These are phyloP conservation scores for Cyphellophora attinorum DNA, from an alignment of 2,329 filamentous ascomycete species.

Conservation along the genomic window DNA sequence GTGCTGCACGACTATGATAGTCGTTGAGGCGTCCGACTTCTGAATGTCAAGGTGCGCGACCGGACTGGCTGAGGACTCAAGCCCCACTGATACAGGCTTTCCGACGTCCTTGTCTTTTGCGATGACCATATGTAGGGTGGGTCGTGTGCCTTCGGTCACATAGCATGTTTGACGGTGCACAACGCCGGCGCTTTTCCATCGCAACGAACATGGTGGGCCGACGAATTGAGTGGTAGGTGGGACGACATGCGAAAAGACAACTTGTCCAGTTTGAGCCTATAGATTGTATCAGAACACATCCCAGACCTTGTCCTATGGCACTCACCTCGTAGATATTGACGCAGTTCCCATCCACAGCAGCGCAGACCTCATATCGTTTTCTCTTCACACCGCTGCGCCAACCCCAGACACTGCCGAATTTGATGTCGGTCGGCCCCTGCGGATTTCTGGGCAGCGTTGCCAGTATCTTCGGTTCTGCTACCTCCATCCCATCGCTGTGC, in stretches of 20 bases:
- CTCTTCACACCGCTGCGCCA: constrained; percentile 47
- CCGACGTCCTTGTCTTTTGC: constrained; percentile 19
- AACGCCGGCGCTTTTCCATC: constrained; percentile 37
- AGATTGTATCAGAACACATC: too few relatives aligned
- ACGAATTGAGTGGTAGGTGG: constrained; percentile 50
- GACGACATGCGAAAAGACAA: constrained; percentile 52
- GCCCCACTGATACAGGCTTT: not conserved
- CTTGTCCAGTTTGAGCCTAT: constrained; percentile 51
- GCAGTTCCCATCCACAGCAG: constrained; percentile 51
- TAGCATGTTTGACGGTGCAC: constrained; percentile 47
- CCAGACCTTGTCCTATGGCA: too few relatives aligned
- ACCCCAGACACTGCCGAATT: constrained; percentile 41
- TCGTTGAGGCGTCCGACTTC: constrained; percentile 3
- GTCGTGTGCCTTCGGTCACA: constrained; percentile 24
- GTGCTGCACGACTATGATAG: constrained; percentile 32
- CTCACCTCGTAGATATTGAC: constrained; percentile 54
- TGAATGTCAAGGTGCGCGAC: not conserved
- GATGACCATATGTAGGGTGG: constrained; percentile 30
- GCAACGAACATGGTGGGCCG: constrained; percentile 49
- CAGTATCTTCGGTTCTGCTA: constrained; percentile 33
- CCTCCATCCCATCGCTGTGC: constrained; percentile 28
- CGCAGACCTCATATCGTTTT: constrained; percentile 52
- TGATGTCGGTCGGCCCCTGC: constrained; percentile 29
- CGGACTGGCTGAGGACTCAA: not conserved
- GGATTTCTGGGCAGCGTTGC: constrained; percentile 36